A percentile compares a stretch with the other conserved stretches of the same genome.
These are phyloP conservation scores for Komagataella populi DNA, from an alignment of 805 yeast genomes.

Conservation along the genomic window DNA sequence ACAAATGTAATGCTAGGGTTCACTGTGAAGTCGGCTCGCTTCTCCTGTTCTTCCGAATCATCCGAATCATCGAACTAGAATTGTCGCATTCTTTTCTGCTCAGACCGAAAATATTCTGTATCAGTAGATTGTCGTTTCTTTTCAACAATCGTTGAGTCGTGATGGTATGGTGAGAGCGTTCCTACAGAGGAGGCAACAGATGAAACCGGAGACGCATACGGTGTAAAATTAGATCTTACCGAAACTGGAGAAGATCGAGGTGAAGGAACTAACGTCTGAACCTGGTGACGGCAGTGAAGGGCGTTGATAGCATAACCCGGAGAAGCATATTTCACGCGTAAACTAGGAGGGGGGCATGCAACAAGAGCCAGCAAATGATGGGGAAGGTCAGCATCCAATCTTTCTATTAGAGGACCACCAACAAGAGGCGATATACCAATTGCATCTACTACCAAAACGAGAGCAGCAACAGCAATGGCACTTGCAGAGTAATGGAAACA, in stretches of 20 bases:
- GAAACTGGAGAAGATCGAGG: neutral
- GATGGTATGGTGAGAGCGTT: neutral
- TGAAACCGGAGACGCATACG: neutral
- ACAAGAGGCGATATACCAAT: neutral
- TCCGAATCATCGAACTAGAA: slow-evolving; percentile 3
- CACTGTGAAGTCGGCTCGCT: neutral
- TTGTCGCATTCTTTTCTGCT: slow-evolving; percentile 3
- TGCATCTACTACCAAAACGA: slow-evolving; percentile 6
- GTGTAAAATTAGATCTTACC: neutral
- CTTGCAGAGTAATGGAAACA: slow-evolving; percentile 34
- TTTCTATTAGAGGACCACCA: neutral
- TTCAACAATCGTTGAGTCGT: slow-evolving; percentile 3
- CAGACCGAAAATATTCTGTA: neutral
- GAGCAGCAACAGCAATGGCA: slow-evolving; percentile 37
- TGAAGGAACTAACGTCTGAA: neutral
- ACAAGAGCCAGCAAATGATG: neutral
- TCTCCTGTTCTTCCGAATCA: slow-evolving; percentile 2
- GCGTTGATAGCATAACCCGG: neutral
- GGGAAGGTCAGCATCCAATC: neutral
- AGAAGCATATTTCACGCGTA: neutral
- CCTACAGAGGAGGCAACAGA: neutral
- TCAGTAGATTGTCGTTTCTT: neutral
- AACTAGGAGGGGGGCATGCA: neutral
- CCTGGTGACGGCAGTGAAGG: neutral
- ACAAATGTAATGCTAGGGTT: neutral